Base-by-base conservation (phyloP, 2,329 filamentous ascomycete species). In the Volutella citrinella region DNA sequence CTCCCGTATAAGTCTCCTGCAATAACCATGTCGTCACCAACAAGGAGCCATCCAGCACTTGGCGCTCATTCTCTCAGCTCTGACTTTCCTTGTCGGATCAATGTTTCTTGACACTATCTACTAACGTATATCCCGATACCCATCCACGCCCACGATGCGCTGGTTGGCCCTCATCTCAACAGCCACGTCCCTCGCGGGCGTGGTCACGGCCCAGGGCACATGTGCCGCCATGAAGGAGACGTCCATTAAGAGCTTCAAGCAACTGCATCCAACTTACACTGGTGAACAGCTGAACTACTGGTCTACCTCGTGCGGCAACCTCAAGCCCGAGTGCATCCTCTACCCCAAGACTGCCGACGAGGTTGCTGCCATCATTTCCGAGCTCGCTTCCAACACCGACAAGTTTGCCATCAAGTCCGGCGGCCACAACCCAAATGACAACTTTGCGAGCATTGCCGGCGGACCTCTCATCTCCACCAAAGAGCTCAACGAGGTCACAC, bases 401-500 rank as follows among this genome's bases (percentile, higher is more conserved):
- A 55, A 52, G 4, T 80, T 80, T 43, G 74, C 76, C 7, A 56
- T 76, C 45, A 73, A 75, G 45, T 71, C 70, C 7, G 76, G 76
- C 18, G 77, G 76, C 2, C 76, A 80, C 54, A 74, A 71, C 36
- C 69, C 74, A 5, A 76, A 77, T 47, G 62, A 70, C 13, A 69
- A 69, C 40, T 70, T 68, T 23, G 66, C 74, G 3, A 79, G 68
- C 43, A 68, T 72, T 28, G 53, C 66, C 11, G 65, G 57, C 3
- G 72, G 72, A 0, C 59, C 73, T 2, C 52, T 73, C 6, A 68
- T 80, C 41, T 72, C 72, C 12, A 62, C 74, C 10, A 60, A 57
- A 38, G 55, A 64, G 5, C 61, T 70, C 12, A 55, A 72, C 29
- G 49, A 65, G 32, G 52, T 73, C 10, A 48, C 54, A 1, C 54